Base-by-base conservation (phyloP, 2,329 filamentous ascomycete species). In the Dendryphion nanum region DNA sequence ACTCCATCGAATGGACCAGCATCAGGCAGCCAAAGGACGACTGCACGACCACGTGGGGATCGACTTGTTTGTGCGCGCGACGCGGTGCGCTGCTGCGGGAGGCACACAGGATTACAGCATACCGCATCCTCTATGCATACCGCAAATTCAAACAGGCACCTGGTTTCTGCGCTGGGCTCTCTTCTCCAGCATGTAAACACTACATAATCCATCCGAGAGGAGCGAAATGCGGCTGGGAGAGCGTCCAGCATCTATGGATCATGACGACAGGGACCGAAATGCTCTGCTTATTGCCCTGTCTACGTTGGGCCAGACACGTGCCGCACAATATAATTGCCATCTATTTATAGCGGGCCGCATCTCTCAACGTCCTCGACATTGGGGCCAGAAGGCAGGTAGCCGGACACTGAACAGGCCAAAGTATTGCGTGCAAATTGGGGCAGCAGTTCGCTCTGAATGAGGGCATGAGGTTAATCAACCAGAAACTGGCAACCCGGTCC, bases 41-140 rank as follows among this genome's bases (percentile, higher is more conserved):
- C 10, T 36, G 50, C 50, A 39, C 20, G 18, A 44, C 61, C 60
- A 64, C 61, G 61, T 64, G 60, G 61, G 45, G 45, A 61, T 57
- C 45, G 49, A 48, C 50, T 45, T 47, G n/a, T n/a, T n/a, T 23
- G 34, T 47, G 48, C 48, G 53, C 50, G 45, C 52, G 43, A 55
- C 45, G 42, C 48, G 36, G 37, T 53, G 51, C 45, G 45, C 45
- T 8, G 35, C 33, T n/a, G n/a, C n/a, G n/a, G n/a, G n/a, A n/a
- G n/a, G n/a, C n/a, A n/a, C n/a, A n/a, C n/a, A n/a, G n/a, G n/a
- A n/a, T n/a, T n/a, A n/a, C n/a, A n/a, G n/a, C n/a, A n/a, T n/a
- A n/a, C n/a, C n/a, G n/a, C n/a, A n/a, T n/a, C n/a, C n/a, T n/a
- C n/a, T n/a, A n/a, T n/a, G n/a, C n/a, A n/a, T n/a, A n/a, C n/a